Base-by-base conservation (phyloP, 2,329 filamentous ascomycete species). In the Trichophyton rubrum region DNA sequence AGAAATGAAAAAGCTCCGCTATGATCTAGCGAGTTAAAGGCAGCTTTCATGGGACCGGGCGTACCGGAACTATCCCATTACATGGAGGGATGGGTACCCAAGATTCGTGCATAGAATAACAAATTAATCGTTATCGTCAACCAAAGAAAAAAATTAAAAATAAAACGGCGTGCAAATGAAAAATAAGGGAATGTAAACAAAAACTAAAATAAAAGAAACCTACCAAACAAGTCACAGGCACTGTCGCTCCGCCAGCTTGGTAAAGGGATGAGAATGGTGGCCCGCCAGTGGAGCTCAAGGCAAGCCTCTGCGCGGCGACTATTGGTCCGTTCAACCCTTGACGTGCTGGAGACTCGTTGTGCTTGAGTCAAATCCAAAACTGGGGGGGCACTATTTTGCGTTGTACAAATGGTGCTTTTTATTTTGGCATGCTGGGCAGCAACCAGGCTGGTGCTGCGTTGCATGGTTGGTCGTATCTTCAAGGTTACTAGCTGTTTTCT, bases 11-110 rank as follows among this genome's bases (percentile, higher is more conserved):
- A 57, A 38, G 30, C 33, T 38, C 38, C 30, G 55, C 30, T 22
- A 24, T 38, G 55, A 38, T 57, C 38, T 57, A 57, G 55, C 55
- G 55, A 40, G 55, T 57, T n/a, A 56, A 53, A 53, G 49, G 49
- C 33, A 38, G 55, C 55, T 57, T 30, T 38, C 55, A 57, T 57
- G 55, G 33, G 55, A 59, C 56, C 56, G 56, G 56, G 56, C 38
- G 27, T 47, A 38, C 56, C 56, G 56, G 56, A 59, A 59, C 56
- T 59, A 59, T 59, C 56, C 56, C 56, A 53, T 38, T 38, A 35
- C 33, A 38, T 53, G 49, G 49, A 53, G 49, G 49, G 49, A 53
- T 53, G 49, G 49, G n/a, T 53, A 53, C 49, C 55, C 38, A 57
- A 41, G 55, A 40, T 57, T 57, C 38, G 55, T 41, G 55, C 30